Base-by-base conservation (phyloP, 495 filamentous ascomycete species). In the Daldinia concentrica region DNA sequence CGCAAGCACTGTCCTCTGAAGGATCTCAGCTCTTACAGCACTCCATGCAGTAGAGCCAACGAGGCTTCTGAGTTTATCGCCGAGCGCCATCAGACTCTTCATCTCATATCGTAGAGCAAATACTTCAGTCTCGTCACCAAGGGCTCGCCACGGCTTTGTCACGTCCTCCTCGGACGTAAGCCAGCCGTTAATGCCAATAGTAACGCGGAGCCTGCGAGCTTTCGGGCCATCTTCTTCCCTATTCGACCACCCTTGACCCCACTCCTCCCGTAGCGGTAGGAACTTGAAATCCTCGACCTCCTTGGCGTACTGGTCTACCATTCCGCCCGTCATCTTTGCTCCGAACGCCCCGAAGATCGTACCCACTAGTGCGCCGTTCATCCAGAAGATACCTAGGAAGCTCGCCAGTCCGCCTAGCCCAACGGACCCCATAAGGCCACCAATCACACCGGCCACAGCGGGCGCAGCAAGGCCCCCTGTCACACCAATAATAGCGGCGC, bases 271-370 rank as follows among this genome's bases (percentile, higher is more conserved):
- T 30, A 94, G 83, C 0, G 93, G 93, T 19, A 97, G 77, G 77
- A 97, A 97, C 11, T 87, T 88, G 79, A 97, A 97, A 78, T 97
- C 94, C 41, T 92, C 87, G 0, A 97, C 92, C 71, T 97, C 92
- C 39, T 86, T 84, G 0, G 94, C 93, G 76, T 97, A 96, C 65
- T 88, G 86, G 67, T 95, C 92, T 79, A 95, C 90, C 86, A 93
- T 91, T 66, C 89, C 84, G 5, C 93, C 83, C 26, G 93, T 96
- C 93, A 97, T 97, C 39, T 88, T 86, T 0, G 90, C 94, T 0
- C 94, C 94, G 65, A 95, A 95, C 0, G 93, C 93, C 1, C 94
- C 94, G 76, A 97, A 97, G 0, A 97, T 78, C 9, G 92, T 88
- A 1, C 94, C 94, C 2, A 97, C 92, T 9, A 97, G 77, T 5